Percentiles rank a stretch among this genome's conserved stretches.
Conservation (phyloP, 208 protist species). For the Crithidia sp. region DNA sequence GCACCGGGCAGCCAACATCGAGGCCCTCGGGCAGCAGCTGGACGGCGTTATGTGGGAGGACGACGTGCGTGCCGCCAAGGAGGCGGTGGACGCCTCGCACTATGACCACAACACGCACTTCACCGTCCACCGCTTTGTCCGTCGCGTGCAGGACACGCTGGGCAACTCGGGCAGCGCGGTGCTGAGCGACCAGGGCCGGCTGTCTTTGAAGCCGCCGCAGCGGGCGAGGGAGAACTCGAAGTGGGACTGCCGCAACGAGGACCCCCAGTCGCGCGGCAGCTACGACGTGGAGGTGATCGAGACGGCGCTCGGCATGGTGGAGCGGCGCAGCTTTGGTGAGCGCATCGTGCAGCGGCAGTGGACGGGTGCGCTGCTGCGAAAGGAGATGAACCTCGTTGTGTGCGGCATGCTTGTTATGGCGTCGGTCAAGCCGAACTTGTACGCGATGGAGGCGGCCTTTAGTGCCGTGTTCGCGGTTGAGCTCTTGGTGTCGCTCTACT, state of each 20-base stretch:
- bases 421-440: constrained; percentile 61
- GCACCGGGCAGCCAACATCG: constrained; percentile 71
- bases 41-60: constrained; percentile 81
- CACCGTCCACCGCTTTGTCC: constrained; percentile 66
- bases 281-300: constrained; percentile 78
- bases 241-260: constrained; percentile 88
- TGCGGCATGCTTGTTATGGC: constrained; percentile 66
- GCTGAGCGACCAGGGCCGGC: constrained; percentile 14
- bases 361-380: constrained; percentile 48
- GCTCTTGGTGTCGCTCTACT: constrained; percentile 63
- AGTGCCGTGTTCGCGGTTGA: constrained; percentile 61
- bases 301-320: constrained; percentile 63
- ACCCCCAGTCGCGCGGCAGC: constrained; percentile 56
- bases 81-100: constrained; percentile 81
- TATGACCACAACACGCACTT: constrained; percentile 59
- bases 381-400: constrained; percentile 66
- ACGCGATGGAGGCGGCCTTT: constrained; percentile 68
- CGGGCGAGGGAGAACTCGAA: constrained; percentile 19
- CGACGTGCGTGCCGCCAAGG: constrained; percentile 78
- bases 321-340: constrained; percentile 49
- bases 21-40: constrained; percentile 65
- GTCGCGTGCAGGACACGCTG: constrained; percentile 62
- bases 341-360: constrained; percentile 73
- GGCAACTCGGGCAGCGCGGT: constrained; percentile 32
- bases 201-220: not conserved